Evolutionary conservation across 1,284 basidiomycete species (phyloP).

Genomic region (Athelia sp.): DNA sequence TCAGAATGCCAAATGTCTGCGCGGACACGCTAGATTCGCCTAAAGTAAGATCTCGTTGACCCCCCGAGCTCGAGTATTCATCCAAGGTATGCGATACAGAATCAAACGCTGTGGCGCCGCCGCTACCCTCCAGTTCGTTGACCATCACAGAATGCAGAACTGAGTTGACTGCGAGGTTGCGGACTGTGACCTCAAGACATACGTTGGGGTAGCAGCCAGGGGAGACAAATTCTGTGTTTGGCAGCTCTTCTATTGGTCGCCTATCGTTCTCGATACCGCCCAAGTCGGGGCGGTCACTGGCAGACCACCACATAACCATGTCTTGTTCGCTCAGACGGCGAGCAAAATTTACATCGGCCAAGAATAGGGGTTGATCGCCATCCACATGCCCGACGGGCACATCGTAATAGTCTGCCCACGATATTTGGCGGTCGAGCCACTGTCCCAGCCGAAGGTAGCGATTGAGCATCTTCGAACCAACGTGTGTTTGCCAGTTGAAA

Average conservation of each 20-base stretch:
- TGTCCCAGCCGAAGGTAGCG: conserved; percentile 78
- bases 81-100: conserved; percentile 88
- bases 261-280: conserved; percentile 91
- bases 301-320: conserved; percentile 96
- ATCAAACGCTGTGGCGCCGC: conserved; percentile 91
- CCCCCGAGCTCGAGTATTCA: conserved; percentile 81
- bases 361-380: conserved; percentile 81
- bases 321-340: conserved; percentile 85
- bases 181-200: conserved; percentile 85
- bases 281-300: conserved; percentile 84
- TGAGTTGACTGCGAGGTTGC: conserved; percentile 92
- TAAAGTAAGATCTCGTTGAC: conserved; percentile 74
- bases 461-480: conserved; percentile 75
- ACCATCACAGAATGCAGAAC: conserved; percentile 93
- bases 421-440: conserved; percentile 81
- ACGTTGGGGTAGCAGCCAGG: conserved; percentile 93
- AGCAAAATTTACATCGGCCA: conserved; percentile 91
- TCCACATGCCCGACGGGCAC: conserved; percentile 91
- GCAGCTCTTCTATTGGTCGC: conserved; percentile 74
- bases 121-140: conserved; percentile 94
- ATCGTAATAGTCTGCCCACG: conserved; percentile 89
- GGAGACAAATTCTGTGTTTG: conserved; percentile 80
- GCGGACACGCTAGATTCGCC: conserved; percentile 93
- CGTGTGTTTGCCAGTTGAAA: conserved; percentile 75
- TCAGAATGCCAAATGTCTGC: conserved; percentile 83